These are phyloP conservation scores for Hemerocallis citrina DNA, from an alignment of 106 monocot genomes.

Conservation along the genomic window DNA sequence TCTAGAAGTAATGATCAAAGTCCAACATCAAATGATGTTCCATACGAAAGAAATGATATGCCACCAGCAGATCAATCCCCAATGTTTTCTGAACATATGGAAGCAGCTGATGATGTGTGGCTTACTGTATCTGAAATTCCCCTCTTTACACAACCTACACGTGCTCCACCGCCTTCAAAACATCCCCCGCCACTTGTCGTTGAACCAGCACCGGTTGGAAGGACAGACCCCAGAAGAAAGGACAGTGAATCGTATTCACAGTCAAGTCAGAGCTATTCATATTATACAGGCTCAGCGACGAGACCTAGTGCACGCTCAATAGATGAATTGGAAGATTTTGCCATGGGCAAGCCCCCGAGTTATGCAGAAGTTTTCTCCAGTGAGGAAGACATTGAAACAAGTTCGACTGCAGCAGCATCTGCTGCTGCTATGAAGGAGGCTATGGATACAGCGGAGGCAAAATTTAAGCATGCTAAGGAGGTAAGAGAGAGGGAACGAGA, in stretches of 20 bases:
- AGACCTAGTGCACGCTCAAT: conserved; percentile 24
- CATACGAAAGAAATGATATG: conserved; percentile 6
- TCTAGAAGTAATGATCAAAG: conserved; percentile 1
- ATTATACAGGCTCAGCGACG: conserved; percentile 24
- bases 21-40: neutral
- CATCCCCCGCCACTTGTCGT: conserved; percentile 49
- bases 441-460: conserved; percentile 71
- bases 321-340: conserved; percentile 81
- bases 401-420: conserved; percentile 52
- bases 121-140: conserved; percentile 83
- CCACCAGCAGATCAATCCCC: conserved; percentile 37
- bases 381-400: conserved; percentile 53
- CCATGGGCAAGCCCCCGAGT: conserved; percentile 37
- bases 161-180: conserved; percentile 76
- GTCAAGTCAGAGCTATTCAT: conserved; percentile 17
- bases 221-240: conserved; percentile 23
- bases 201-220: conserved; percentile 20
- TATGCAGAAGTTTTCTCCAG: conserved; percentile 13
- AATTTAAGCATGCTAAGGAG: conserved; percentile 81
- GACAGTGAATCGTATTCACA: conserved; percentile 16
- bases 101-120: conserved; percentile 59
- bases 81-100: conserved; percentile 23
- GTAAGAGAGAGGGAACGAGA: conserved; percentile 73
- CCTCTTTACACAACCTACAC: conserved; percentile 71
- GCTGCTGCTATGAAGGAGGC: conserved; percentile 79